Evolutionary conservation across 1,284 basidiomycete genomes (phyloP), one percentile per base, ranked within the genome.

Genomic region (Microbotryum saponariae): DNA sequence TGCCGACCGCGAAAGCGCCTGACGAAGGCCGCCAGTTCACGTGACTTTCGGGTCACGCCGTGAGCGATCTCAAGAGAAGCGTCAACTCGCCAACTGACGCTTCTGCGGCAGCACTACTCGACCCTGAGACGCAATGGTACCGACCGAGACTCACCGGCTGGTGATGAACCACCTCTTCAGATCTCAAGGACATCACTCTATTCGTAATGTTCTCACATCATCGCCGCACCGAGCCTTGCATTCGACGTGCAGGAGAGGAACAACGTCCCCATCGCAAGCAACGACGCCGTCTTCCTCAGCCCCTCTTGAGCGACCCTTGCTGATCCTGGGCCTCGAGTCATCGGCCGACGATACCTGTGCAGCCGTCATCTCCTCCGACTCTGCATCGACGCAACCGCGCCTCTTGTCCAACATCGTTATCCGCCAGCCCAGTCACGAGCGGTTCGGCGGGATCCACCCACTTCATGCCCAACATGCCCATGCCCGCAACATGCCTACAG

Each of bases 331-430:
- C 1, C 75, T 96, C 45, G 80, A 81, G 68, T 78, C 87, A 1
- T 91, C 88, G 14, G 91, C 91, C 7, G 91, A 96, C 75, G 91
- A 94, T 73, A 87, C 89, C 1, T 92, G 89, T 71, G 89, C 85
- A 20, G 86, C 90, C 2, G 79, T 96, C 58, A 85, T 94, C 53
- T 81, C 82, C 33, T 85, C 84, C 1, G 76, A 82, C 25, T 58
- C 80, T 83, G 10, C 70, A 79, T 59, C 85, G 37, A 42, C 37
- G 12, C 37, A 42, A 42, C 37, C 37, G 4, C 37, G 37, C 16
- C 37, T 96, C 53, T 81, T 88, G 54, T 84, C 89, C 4, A 92
- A 90, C 74, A 81, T 92, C 9, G 86, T 94, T 61, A 77, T 88
- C 47, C 88, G 85, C 72, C 91, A 94, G 72, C 81, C 87, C 69